Evolutionary conservation across 495 filamentous ascomycete genomes (phyloP).

Genomic region (Bacidia gigantensis): DNA sequence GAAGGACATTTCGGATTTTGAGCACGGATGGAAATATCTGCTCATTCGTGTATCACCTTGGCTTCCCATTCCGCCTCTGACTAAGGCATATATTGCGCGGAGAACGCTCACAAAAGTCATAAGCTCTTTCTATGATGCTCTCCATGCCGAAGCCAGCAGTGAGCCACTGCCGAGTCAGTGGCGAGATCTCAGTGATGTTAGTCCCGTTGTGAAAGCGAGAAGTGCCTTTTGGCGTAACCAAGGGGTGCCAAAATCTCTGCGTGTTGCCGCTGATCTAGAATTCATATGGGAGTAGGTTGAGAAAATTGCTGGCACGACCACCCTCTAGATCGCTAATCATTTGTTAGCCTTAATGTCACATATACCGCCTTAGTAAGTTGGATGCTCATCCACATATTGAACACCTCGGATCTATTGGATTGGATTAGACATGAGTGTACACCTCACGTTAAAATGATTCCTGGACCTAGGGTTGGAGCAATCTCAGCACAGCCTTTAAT

Average conservation of each 20-base stretch:
- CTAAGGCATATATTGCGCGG: conserved; percentile 38
- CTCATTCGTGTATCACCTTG: conserved; percentile 38
- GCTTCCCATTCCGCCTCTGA: conserved; percentile 35
- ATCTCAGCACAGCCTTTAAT: conserved; percentile 41
- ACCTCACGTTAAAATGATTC: conserved; percentile 30
- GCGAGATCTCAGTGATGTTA: conserved; percentile 41
- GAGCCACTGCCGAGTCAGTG: conserved; percentile 33
- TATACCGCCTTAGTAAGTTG: conserved; percentile 40
- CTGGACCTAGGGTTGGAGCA: conserved; percentile 35
- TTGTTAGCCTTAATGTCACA: conserved; percentile 27
- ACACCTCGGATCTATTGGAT: conserved; percentile 30
- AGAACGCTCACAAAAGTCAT: conserved; percentile 35
- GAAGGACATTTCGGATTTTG: conserved; percentile 41
- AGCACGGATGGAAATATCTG: conserved; percentile 38
- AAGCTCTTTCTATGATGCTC: conserved; percentile 34
- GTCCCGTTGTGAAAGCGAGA: conserved; percentile 32
- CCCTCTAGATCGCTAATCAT: not conserved
- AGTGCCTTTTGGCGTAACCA: conserved; percentile 27
- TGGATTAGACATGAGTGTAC: conserved; percentile 39
- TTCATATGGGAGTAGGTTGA: conserved; percentile 33
- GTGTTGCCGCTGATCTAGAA: conserved; percentile 26
- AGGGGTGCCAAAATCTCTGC: conserved; percentile 22
- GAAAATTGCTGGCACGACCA: no score
- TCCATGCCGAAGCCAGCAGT: conserved; percentile 33
- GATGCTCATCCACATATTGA: conserved; percentile 40